These are phyloP conservation scores for Ensete ventricosum DNA, from an alignment of 176 grass and related monocot species.

Conservation along the genomic window DNA sequence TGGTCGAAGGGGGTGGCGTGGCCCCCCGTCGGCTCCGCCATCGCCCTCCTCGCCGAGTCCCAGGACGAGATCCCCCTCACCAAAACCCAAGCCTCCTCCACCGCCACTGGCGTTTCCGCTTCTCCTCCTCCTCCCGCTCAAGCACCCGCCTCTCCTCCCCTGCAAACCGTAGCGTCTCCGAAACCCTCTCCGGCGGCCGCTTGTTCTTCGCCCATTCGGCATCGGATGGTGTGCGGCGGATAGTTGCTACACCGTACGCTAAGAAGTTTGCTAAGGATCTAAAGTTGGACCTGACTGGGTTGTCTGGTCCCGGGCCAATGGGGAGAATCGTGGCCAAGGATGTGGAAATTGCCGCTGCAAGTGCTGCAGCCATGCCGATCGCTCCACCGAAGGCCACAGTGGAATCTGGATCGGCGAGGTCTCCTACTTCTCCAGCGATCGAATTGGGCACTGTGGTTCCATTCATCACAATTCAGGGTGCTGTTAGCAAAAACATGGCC, in stretches of 20 bases:
- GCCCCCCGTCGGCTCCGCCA: slow-evolving; percentile 87
- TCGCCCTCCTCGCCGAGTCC: slow-evolving; percentile 87
- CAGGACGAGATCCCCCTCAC: slow-evolving; percentile 69
- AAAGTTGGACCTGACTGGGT: slow-evolving; percentile 48
- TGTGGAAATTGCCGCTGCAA: slow-evolving; percentile 41
- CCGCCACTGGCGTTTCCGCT: slow-evolving; percentile 18
- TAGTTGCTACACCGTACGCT: slow-evolving; percentile 84
- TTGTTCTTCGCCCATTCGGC: slow-evolving; percentile 30
- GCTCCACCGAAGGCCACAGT: slow-evolving; percentile 2
- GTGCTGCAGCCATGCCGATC: slow-evolving; percentile 12
- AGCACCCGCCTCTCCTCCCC: slow-evolving; percentile 20
- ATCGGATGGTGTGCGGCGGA: slow-evolving; percentile 42
- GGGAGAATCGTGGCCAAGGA: slow-evolving; percentile 91
- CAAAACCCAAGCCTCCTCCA: slow-evolving; percentile 50
- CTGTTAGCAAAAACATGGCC: slow-evolving; percentile 86
- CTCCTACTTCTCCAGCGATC: slow-evolving; percentile 29
- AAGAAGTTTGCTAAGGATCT: slow-evolving; percentile 95
- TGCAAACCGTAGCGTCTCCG: slow-evolving; percentile 26
- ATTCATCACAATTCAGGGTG: slow-evolving; percentile 88
- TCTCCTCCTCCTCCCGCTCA: slow-evolving; percentile 8
- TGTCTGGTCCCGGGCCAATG: slow-evolving; percentile 60
- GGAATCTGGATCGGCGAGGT: background rate
- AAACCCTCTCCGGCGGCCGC: background rate
- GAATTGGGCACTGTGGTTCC: slow-evolving; percentile 56
- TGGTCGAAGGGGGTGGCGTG: slow-evolving; percentile 56